Conservation (phyloP, 306 rosid species). For the Casuarina glauca region DNA sequence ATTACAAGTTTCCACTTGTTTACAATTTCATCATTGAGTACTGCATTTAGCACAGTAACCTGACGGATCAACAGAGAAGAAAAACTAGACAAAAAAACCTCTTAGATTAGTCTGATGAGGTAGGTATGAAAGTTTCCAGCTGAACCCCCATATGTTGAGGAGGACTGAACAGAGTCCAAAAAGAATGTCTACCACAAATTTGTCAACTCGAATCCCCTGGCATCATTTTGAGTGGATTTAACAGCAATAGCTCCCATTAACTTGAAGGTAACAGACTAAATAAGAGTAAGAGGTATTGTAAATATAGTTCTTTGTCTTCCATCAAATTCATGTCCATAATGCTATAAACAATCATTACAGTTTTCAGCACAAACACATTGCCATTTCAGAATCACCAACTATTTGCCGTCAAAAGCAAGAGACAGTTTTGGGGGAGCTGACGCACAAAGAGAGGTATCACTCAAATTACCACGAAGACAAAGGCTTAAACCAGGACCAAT, state of each 20-base stretch:
- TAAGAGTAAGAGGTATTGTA: not conserved
- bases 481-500: conserved; percentile 99
- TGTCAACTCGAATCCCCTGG: not conserved
- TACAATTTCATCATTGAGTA: not conserved
- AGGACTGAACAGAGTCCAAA: not conserved
- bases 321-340: not conserved
- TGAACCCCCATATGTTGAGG: not conserved
- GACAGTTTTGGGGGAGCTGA: not conserved
- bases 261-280: not conserved
- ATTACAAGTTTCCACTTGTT: not conserved
- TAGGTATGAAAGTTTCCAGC: not conserved
- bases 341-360: not conserved
- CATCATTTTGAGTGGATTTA: not conserved
- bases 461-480: conserved; percentile 83
- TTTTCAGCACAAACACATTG: not conserved
- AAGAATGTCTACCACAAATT: not conserved
- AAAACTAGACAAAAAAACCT: not conserved
- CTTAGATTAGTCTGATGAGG: not conserved
- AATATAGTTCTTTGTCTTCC: not conserved
- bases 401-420: not conserved
- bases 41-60: not conserved
- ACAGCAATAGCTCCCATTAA: not conserved
- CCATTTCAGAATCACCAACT: not conserved
- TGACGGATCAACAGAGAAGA: not conserved
- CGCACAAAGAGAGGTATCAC: not conserved